phyloP scores from a whole-genome alignment of 2,329 filamentous ascomycete species.

The Byssochlamys sp. region DNA sequence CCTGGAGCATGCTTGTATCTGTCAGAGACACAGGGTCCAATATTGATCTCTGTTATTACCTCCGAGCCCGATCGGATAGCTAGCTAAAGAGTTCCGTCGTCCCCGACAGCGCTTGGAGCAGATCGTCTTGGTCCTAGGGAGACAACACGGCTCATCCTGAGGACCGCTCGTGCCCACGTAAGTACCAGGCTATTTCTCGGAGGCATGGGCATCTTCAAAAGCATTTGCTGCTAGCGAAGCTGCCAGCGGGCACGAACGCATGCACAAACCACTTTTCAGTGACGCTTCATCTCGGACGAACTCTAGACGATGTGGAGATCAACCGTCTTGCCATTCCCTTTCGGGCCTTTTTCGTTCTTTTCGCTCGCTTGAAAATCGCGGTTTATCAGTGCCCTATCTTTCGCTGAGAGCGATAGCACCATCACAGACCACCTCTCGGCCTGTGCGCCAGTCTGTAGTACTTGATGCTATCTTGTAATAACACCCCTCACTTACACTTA shows the following conservation, averaged over 20 bases:
- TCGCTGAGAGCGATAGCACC: background rate
- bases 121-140: background rate
- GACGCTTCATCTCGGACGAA: background rate
- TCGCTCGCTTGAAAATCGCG: background rate
- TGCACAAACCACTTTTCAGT: background rate
- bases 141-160: background rate
- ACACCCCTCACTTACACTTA: background rate
- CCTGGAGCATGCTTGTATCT: background rate
- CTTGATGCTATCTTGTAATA: background rate
- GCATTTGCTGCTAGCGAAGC: background rate
- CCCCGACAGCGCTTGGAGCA: background rate
- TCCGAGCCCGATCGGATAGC: background rate
- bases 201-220: background rate
- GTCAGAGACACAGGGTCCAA: background rate
- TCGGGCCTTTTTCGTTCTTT: background rate
- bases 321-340: background rate
- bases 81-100: background rate
- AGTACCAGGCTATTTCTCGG: background rate
- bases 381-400: background rate
- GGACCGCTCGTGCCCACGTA: background rate
- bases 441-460: background rate
- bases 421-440: background rate
- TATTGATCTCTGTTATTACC: background rate
- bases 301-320: background rate
- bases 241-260: background rate